Percentiles rank a stretch among this genome's conserved stretches.
These are phyloP conservation scores for Lasiodiplodia sp. DNA, from an alignment of 2,329 filamentous ascomycete genomes.

Conservation along the genomic window DNA sequence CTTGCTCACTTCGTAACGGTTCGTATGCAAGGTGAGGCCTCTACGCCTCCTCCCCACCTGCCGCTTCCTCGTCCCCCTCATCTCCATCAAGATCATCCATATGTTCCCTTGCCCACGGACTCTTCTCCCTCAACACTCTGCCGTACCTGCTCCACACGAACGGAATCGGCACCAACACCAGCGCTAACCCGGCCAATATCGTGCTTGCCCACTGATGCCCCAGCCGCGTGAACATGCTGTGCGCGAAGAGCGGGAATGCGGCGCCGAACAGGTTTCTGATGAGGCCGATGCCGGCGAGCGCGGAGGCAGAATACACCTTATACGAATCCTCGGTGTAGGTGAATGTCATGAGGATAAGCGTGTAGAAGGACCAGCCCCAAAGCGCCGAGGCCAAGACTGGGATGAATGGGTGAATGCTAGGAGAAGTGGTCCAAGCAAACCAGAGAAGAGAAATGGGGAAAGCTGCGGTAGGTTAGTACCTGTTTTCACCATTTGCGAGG, in stretches of 20 bases:
- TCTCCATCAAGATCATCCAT: slow-evolving; percentile 37
- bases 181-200: slow-evolving; percentile 40
- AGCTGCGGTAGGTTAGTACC: slow-evolving; percentile 33
- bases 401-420: slow-evolving; percentile 46
- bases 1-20: background rate
- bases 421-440: slow-evolving; percentile 31
- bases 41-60: slow-evolving; percentile 3
- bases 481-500: slow-evolving; percentile 24
- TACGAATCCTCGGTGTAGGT: slow-evolving; percentile 60
- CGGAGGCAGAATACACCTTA: slow-evolving; percentile 52
- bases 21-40: background rate
- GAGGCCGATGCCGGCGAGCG: slow-evolving; percentile 51
- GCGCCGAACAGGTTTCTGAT: slow-evolving; percentile 48
- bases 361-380: slow-evolving; percentile 61
- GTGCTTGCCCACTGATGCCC: slow-evolving; percentile 43
- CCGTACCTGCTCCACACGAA: slow-evolving; percentile 46
- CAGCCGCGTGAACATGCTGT: slow-evolving; percentile 40
- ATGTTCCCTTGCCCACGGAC: slow-evolving; percentile 50
- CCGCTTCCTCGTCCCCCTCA: slow-evolving; percentile 6
- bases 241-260: slow-evolving; percentile 43
- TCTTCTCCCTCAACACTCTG: slow-evolving; percentile 43
- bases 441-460: slow-evolving; percentile 38
- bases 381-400: slow-evolving; percentile 58
- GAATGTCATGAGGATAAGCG: slow-evolving; percentile 59
- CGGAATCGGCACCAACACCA: slow-evolving; percentile 43